Conservation (phyloP, 2,329 filamentous ascomycete species). For the Pseudogymnoascus sp. region DNA sequence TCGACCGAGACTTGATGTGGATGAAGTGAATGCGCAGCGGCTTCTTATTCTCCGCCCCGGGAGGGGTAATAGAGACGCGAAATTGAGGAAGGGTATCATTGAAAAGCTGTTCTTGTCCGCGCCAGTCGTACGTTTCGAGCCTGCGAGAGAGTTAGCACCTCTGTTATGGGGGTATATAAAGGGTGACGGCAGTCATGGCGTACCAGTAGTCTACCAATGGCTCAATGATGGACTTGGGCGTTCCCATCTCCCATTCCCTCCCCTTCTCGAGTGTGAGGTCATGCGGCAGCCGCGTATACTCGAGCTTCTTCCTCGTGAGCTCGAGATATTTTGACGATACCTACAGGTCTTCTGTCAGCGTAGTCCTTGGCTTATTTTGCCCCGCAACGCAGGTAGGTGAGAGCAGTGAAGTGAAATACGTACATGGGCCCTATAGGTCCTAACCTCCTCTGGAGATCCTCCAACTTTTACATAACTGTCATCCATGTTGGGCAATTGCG, state of each 20-base stretch:
- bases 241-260: conserved; percentile 44
- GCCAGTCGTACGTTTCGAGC: conserved; percentile 61
- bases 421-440: conserved; percentile 51
- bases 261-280: conserved; percentile 43
- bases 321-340: conserved; percentile 61
- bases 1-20: conserved; percentile 47
- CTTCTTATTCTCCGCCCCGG: conserved; percentile 29
- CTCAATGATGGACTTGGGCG: conserved; percentile 53
- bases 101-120: conserved; percentile 48
- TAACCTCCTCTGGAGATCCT: conserved; percentile 35
- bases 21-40: conserved; percentile 56
- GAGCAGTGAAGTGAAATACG: conserved; percentile 25
- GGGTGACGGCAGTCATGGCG: conserved; percentile 21
- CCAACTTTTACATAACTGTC: conserved; percentile 7
- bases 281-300: conserved; percentile 57
- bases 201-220: conserved; percentile 59
- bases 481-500: conserved; percentile 7
- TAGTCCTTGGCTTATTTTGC: not conserved
- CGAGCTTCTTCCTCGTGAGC: conserved; percentile 59
- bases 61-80: conserved; percentile 45
- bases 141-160: conserved; percentile 30
- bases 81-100: conserved; percentile 57
- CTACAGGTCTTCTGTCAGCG: conserved; percentile 30
- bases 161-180: not conserved
- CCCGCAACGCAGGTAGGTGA: not conserved